These are phyloP conservation scores for Wickerhamiella alocasiicola DNA, from an alignment of 805 yeast species.

Conservation along the genomic window DNA sequence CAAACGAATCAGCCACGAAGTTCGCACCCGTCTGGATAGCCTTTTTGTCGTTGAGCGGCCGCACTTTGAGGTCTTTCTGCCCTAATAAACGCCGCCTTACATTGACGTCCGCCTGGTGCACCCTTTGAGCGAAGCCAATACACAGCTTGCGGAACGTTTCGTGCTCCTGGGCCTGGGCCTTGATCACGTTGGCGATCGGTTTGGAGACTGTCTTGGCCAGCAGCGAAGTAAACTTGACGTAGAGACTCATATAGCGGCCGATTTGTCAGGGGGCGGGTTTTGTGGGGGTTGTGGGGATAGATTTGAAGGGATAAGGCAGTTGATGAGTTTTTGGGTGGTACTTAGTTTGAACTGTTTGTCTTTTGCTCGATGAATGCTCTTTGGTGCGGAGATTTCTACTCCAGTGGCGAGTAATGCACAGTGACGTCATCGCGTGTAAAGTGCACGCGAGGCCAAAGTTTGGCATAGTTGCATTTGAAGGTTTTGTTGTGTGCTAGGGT, in stretches of 20 bases:
- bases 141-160: conserved; percentile 50
- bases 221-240: conserved; percentile 59
- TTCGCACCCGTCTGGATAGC: conserved; percentile 78
- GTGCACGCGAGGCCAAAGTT: too few species aligned
- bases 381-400: too few species aligned
- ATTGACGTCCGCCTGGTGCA: conserved; percentile 53
- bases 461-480: too few species aligned
- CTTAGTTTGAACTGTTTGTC: too few species aligned
- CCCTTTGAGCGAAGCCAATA: conserved; percentile 55
- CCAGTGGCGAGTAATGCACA: too few species aligned
- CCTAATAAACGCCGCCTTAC: conserved; percentile 52
- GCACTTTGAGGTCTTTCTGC: conserved; percentile 39
- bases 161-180: conserved; percentile 64
- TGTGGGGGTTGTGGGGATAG: too few species aligned
- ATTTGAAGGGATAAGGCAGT: too few species aligned
- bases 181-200: conserved; percentile 61
- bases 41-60: conserved; percentile 70
- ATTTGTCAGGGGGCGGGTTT: too few species aligned
- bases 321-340: too few species aligned
- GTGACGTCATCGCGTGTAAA: too few species aligned
- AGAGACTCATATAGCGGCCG: conserved; percentile 84
- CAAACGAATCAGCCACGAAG: conserved; percentile 61
- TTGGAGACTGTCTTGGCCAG: conserved; percentile 64
- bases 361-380: too few species aligned
- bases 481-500: too few species aligned